These are phyloP conservation scores for Chlorociboria aeruginascens DNA, from an alignment of 495 filamentous ascomycete species.

Conservation along the genomic window DNA sequence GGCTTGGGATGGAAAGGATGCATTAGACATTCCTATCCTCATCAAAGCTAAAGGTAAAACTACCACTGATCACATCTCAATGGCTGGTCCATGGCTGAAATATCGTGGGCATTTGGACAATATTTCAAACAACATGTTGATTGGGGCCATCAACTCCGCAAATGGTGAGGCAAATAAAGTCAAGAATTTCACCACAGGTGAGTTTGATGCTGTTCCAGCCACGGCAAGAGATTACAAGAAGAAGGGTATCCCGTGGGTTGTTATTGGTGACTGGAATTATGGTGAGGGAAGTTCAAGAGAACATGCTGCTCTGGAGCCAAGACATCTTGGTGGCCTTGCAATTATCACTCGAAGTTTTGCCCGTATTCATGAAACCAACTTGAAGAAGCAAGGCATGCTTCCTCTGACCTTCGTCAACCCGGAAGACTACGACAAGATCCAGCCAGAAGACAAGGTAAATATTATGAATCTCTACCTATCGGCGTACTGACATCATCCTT, in stretches of 20 bases:
- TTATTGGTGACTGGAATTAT: conserved; percentile 99
- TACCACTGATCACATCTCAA: conserved; percentile 98
- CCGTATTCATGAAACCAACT: conserved; percentile 99
- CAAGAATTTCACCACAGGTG: conserved; percentile 76
- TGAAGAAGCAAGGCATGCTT: conserved; percentile 99
- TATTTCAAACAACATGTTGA: conserved; percentile 99
- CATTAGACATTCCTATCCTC: conserved; percentile 74
- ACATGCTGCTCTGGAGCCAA: conserved; percentile 94
- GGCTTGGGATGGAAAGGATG: conserved; percentile 92
- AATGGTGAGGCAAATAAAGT: conserved; percentile 98
- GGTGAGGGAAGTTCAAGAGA: conserved; percentile 95
- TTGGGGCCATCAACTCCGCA: conserved; percentile 89
- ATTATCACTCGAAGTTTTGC: conserved; percentile 95
- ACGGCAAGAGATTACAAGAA: conserved; percentile 98
- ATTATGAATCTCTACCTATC: too few relatives aligned
- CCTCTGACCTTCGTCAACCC: conserved; percentile 90
- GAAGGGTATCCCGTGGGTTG: conserved; percentile 91
- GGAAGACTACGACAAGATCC: conserved; percentile 95
- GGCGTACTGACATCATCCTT: too few relatives aligned
- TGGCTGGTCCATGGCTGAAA: conserved; percentile 98
- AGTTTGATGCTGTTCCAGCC: conserved; percentile 79
- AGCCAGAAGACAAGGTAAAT: conserved; percentile 63
- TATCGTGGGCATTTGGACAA: conserved; percentile 99
- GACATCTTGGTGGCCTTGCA: conserved; percentile 92
- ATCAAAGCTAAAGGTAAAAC: conserved; percentile 99